These are phyloP conservation scores for Boletus sp. DNA, from an alignment of 768 basidiomycete species.

Conservation along the genomic window DNA sequence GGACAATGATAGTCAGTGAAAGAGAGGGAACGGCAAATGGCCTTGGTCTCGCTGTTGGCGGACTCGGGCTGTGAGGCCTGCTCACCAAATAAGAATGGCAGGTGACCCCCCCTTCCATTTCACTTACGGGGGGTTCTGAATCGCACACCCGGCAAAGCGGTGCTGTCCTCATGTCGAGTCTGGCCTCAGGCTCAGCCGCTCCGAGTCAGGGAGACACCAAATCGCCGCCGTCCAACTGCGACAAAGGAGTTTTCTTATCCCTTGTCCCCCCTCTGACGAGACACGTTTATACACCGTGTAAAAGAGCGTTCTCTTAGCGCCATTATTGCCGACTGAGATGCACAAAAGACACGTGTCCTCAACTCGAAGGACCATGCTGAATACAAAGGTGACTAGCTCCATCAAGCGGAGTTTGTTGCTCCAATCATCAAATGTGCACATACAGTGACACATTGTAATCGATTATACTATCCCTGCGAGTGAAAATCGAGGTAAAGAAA, in stretches of 20 bases:
- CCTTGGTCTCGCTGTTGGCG: slow-evolving; percentile 25
- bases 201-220: no score
- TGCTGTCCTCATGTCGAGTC: not conserved
- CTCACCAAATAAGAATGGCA: slow-evolving; percentile 25
- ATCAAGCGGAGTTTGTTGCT: no score
- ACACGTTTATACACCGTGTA: slow-evolving; percentile 18
- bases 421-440: not conserved
- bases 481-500: slow-evolving; percentile 9
- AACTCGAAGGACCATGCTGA: no score
- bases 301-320: slow-evolving; percentile 1
- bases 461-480: slow-evolving; percentile 16
- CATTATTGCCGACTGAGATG: not conserved
- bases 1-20: slow-evolving; percentile 20
- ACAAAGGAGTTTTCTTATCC: no score
- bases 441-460: slow-evolving; percentile 15
- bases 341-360: not conserved
- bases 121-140: slow-evolving; percentile 21
- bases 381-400: not conserved
- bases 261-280: no score
- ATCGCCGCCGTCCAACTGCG: no score
- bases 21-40: slow-evolving; percentile 17
- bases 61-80: slow-evolving; percentile 24
- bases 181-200: no score
- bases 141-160: slow-evolving; percentile 2
- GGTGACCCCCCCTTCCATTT: slow-evolving; percentile 20